These are phyloP conservation scores for Alternaria brassicae DNA, from an alignment of 2,329 filamentous ascomycete species.

Conservation along the genomic window DNA sequence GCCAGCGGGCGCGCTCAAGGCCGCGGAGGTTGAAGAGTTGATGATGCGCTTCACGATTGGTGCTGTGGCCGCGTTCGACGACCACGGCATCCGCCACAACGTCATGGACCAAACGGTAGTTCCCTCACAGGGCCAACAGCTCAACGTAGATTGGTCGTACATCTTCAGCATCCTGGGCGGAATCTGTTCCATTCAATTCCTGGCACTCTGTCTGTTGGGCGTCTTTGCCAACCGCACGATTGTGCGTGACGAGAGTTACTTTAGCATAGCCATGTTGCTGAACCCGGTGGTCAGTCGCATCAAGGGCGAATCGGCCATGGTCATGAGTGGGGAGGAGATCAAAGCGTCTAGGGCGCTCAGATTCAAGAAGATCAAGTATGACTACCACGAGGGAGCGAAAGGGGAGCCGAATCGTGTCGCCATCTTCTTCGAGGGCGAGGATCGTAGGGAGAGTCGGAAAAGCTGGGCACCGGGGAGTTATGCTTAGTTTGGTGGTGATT, in stretches of 20 bases:
- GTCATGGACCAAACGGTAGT: slow-evolving; percentile 16
- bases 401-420: slow-evolving; percentile 39
- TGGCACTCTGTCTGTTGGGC: neutral
- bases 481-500: neutral
- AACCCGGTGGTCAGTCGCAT: slow-evolving; percentile 37
- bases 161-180: slow-evolving; percentile 15
- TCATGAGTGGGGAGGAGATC: slow-evolving; percentile 41
- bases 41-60: slow-evolving; percentile 41
- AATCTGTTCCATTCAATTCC: slow-evolving; percentile 36
- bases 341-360: slow-evolving; percentile 33
- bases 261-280: slow-evolving; percentile 43
- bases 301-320: slow-evolving; percentile 27
- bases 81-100: slow-evolving; percentile 39
- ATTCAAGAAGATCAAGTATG: slow-evolving; percentile 42
- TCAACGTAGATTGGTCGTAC: slow-evolving; percentile 42
- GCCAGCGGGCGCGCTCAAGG: slow-evolving; percentile 16
- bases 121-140: slow-evolving; percentile 32
- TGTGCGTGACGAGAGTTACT: slow-evolving; percentile 43
- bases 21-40: slow-evolving; percentile 28
- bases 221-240: slow-evolving; percentile 39
- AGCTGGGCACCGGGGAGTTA: slow-evolving; percentile 42
- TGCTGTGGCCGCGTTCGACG: slow-evolving; percentile 44
- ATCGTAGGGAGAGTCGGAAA: slow-evolving; percentile 30
- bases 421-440: slow-evolving; percentile 37
- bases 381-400: slow-evolving; percentile 35